These are phyloP conservation scores for Elongisporangium senticosum DNA, from an alignment of 352 stramenopile genomes.

Conservation along the genomic window DNA sequence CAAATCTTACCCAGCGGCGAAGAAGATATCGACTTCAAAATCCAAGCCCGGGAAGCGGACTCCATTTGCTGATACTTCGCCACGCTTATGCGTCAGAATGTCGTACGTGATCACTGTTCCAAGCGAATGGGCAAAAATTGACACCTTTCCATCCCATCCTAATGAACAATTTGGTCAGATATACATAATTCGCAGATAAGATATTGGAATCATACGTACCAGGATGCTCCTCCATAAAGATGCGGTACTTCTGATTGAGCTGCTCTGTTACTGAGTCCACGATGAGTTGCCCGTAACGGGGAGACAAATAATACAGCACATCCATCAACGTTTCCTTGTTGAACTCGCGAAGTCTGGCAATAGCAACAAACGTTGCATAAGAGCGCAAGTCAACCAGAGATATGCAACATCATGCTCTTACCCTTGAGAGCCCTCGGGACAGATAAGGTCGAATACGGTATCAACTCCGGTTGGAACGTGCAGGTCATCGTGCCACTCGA, in stretches of 20 bases:
- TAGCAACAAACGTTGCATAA: slow-evolving; percentile 1
- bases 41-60: slow-evolving; percentile 74
- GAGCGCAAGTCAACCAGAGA: background rate
- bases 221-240: slow-evolving; percentile 87
- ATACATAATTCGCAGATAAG: background rate
- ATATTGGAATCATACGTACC: slow-evolving; percentile 13
- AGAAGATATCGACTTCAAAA: slow-evolving; percentile 86
- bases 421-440: slow-evolving; percentile 63
- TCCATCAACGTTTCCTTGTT: slow-evolving; percentile 94
- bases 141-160: slow-evolving; percentile 85
- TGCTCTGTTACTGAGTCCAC: slow-evolving; percentile 87
- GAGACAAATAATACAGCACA: slow-evolving; percentile 91
- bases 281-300: slow-evolving; percentile 88
- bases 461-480: slow-evolving; percentile 82
- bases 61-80: slow-evolving; percentile 54
- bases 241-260: slow-evolving; percentile 86
- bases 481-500: slow-evolving; percentile 88
- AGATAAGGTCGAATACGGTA: slow-evolving; percentile 81
- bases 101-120: slow-evolving; percentile 91
- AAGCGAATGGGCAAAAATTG: slow-evolving; percentile 88
- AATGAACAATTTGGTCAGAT: background rate
- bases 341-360: slow-evolving; percentile 82
- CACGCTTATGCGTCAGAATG: slow-evolving; percentile 77
- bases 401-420: slow-evolving; percentile 15
- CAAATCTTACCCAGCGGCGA: slow-evolving; percentile 60